Conservation (phyloP, 2,329 filamentous ascomycete species). For the Xenoacremonium recifei region DNA sequence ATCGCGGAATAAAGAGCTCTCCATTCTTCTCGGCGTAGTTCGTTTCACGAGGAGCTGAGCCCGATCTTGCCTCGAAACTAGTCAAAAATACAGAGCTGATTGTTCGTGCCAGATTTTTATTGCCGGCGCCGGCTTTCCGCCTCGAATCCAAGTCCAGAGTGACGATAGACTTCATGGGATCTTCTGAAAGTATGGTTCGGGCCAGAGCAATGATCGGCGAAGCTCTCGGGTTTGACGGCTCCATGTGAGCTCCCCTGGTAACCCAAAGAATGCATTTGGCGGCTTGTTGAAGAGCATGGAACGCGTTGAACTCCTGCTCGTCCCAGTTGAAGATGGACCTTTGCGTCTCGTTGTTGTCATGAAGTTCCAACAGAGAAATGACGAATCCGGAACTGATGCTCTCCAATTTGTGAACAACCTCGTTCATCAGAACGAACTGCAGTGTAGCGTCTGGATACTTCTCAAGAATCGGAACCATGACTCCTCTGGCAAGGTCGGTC, state of each 20-base stretch:
- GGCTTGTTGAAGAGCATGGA: conserved; percentile 38
- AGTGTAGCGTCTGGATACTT: no score
- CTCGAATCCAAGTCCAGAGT: conserved; percentile 41
- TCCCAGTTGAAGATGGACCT: conserved; percentile 38
- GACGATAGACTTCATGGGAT: conserved; percentile 40
- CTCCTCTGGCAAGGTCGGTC: no score
- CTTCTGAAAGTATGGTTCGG: conserved; percentile 49
- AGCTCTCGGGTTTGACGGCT: conserved; percentile 31
- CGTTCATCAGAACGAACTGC: no score
- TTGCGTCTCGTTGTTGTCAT: conserved; percentile 18
- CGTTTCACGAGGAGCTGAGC: conserved; percentile 30
- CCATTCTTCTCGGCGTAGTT: conserved; percentile 43
- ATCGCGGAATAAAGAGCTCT: conserved; percentile 43
- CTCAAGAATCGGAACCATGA: no score
- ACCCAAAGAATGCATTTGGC: conserved; percentile 47
- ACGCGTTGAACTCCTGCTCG: conserved; percentile 35
- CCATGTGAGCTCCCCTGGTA: conserved; percentile 41
- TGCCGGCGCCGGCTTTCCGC: conserved; percentile 19
- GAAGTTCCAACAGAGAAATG: conserved; percentile 48
- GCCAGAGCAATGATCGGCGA: conserved; percentile 45
- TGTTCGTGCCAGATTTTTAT: conserved; percentile 8
- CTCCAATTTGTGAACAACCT: no score
- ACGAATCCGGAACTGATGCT: conserved; percentile 29
- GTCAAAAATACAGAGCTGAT: conserved; percentile 26
- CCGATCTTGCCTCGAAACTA: conserved; percentile 17